Conservation (phyloP, 306 rosid genomes). For the Lagenaria siceraria region DNA sequence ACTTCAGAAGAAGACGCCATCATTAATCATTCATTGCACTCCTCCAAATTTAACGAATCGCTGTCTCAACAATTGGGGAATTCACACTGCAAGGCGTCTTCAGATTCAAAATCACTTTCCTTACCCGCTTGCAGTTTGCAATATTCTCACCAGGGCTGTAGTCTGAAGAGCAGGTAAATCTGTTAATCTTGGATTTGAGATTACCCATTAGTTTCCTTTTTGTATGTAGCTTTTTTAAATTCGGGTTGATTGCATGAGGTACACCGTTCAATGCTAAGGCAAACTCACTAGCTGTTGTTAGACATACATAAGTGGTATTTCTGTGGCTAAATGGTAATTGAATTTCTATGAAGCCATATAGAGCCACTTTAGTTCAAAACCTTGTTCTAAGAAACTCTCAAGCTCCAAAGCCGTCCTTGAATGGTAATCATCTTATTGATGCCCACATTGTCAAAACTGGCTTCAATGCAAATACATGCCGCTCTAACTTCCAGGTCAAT, state of each 20-base stretch:
- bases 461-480: conserved; percentile 46
- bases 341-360: conserved; percentile 26
- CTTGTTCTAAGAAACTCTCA: conserved; percentile 19
- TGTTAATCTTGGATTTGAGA: background rate
- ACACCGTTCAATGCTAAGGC: background rate
- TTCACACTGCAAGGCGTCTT: background rate
- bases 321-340: background rate
- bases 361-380: conserved; percentile 18
- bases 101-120: background rate
- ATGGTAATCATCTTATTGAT: conserved; percentile 22
- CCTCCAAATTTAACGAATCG: background rate
- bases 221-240: background rate
- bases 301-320: background rate
- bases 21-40: background rate
- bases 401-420: conserved; percentile 17
- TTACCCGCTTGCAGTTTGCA: background rate
- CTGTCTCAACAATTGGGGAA: background rate
- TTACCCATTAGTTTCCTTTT: background rate
- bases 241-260: background rate
- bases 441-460: conserved; percentile 70
- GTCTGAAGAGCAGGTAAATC: background rate
- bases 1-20: background rate
- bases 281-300: background rate
- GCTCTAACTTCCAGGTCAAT: conserved; percentile 51
- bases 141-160: background rate